Conservation (phyloP, 1,139 yeast species). For the Nadsonia commutata region DNA sequence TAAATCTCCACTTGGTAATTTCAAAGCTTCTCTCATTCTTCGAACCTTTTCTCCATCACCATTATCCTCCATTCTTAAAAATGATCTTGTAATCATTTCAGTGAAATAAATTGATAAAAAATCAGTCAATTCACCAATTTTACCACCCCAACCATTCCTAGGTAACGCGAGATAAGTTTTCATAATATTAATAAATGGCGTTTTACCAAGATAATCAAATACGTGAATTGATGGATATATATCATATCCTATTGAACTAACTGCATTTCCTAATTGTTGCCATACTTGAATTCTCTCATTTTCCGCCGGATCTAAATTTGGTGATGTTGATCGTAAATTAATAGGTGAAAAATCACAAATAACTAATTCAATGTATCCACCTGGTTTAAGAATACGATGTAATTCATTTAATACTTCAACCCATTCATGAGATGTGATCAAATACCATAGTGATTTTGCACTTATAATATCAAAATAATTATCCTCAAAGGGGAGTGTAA, state of each 20-base stretch:
- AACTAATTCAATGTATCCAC: constrained; percentile 25
- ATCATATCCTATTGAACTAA: constrained; percentile 19
- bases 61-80: constrained; percentile 15
- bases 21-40: constrained; percentile 6
- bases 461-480: constrained; percentile 22
- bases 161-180: constrained; percentile 18
- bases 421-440: constrained; percentile 21
- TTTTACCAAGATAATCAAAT: constrained; percentile 15
- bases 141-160: constrained; percentile 21
- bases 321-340: constrained; percentile 7
- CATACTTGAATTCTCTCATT: constrained; percentile 9
- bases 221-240: constrained; percentile 18
- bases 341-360: constrained; percentile 20
- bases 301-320: neutral
- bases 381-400: constrained; percentile 26
- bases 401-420: constrained; percentile 24
- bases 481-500: constrained; percentile 23
- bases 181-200: constrained; percentile 21
- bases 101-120: constrained; percentile 17
- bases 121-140: constrained; percentile 20
- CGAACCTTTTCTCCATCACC: constrained; percentile 8
- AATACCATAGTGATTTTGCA: constrained; percentile 23
- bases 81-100: constrained; percentile 16
- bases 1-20: constrained; percentile 8
- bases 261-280: constrained; percentile 15